Evolutionary conservation across 345 rosid genomes (phyloP).

Genomic region (Conringia planisiliqua): DNA sequence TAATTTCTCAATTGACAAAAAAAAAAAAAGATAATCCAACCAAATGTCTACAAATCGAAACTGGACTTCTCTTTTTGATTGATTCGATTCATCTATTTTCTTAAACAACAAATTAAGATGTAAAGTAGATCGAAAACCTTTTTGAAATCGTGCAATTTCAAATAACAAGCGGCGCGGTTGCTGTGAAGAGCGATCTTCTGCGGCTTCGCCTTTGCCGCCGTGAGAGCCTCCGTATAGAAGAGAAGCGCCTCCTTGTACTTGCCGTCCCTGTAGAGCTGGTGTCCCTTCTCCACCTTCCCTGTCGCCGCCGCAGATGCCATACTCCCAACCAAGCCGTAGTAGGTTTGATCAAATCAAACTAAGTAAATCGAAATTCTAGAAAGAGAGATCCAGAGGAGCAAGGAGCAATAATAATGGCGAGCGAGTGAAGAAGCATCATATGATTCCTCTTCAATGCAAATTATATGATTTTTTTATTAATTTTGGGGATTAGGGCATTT

Average conservation of each 20-base stretch:
- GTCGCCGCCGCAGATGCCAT: conserved; percentile 47
- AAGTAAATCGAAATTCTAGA: neutral
- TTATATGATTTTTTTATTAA: neutral
- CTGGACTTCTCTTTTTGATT: too few species aligned
- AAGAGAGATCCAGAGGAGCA: conserved; percentile 18
- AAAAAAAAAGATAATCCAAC: neutral
- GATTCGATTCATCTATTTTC: too few species aligned
- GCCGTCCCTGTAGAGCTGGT: conserved; percentile 81
- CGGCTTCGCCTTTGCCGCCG: conserved; percentile 59
- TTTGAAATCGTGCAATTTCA: conserved; percentile 76
- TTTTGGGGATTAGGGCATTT: neutral
- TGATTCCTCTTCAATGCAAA: neutral
- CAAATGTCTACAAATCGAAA: too few species aligned
- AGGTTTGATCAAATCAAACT: neutral
- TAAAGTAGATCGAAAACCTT: conserved; percentile 47
- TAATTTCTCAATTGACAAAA: neutral
- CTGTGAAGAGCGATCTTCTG: conserved; percentile 93
- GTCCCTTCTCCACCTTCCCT: conserved; percentile 80
- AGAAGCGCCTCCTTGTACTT: conserved; percentile 61
- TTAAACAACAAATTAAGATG: too few species aligned
- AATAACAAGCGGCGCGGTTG: conserved; percentile 88
- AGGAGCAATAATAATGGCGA: conserved; percentile 1
- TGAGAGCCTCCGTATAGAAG: conserved; percentile 74
- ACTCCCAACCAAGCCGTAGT: neutral
- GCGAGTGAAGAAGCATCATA: neutral